A percentile compares a stretch with the other conserved stretches of the same genome.
Evolutionary conservation across 139 green algal genomes (phyloP).

Genomic region (Edaphochlamys debaryana): DNA sequence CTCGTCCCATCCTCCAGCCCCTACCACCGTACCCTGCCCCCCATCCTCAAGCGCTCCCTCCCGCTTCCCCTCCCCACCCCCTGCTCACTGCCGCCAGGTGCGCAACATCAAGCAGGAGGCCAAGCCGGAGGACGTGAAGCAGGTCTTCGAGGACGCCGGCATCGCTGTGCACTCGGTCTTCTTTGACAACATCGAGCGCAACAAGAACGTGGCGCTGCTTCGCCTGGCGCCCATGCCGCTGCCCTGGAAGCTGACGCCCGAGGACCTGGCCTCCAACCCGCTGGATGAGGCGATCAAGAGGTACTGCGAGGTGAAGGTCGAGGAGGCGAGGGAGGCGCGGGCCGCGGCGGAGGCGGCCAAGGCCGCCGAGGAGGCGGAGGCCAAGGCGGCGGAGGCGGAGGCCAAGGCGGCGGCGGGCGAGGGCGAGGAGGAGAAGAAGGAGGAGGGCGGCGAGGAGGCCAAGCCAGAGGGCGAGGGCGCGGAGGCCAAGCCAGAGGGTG

Average conservation of each 20-base stretch:
- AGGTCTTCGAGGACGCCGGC: slow-evolving; percentile 46
- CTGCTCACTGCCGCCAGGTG: too few relatives aligned
- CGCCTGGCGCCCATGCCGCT: slow-evolving; percentile 40
- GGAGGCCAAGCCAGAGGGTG: neutral
- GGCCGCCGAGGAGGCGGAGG: slow-evolving; percentile 1
- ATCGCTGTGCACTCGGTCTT: slow-evolving; percentile 51
- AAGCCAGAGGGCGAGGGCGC: neutral
- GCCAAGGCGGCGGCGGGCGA: too few relatives aligned
- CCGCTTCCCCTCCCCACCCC: too few relatives aligned
- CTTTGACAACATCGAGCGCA: slow-evolving; percentile 53
- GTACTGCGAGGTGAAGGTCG: too few relatives aligned
- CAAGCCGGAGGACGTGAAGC: slow-evolving; percentile 49
- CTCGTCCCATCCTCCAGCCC: too few relatives aligned
- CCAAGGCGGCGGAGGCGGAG: neutral
- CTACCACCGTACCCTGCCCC: too few relatives aligned
- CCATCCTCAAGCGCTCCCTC: too few relatives aligned
- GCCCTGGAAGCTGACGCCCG: slow-evolving; percentile 37
- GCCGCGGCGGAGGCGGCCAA: neutral
- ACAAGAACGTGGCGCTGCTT: slow-evolving; percentile 35
- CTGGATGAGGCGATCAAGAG: neutral
- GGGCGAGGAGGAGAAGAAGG: slow-evolving; percentile 5
- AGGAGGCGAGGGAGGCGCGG: too few relatives aligned
- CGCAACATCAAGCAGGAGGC: slow-evolving; percentile 53
- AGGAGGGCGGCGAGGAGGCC: neutral
- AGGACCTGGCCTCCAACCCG: slow-evolving; percentile 28